Evolutionary conservation across 2,329 filamentous ascomycete species (phyloP).

Genomic region (Fusarium sp.): DNA sequence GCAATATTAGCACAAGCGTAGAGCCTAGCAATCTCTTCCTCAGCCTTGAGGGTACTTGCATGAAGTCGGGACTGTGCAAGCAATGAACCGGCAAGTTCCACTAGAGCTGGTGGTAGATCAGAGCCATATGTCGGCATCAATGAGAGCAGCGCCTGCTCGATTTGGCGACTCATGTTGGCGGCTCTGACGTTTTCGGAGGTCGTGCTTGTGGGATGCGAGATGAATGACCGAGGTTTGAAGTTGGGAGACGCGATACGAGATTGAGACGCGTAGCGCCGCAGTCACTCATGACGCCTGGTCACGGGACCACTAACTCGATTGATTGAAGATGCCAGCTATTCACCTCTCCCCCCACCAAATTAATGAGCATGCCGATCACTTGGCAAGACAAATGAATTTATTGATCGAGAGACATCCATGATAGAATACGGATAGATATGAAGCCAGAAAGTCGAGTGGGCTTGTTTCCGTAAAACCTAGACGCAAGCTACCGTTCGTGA

Average conservation of each 20-base stretch:
- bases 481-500: not conserved
- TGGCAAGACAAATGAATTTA: constrained; percentile 11
- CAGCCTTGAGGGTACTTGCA: constrained; percentile 80
- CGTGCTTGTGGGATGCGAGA: not conserved
- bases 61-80: constrained; percentile 83
- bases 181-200: not conserved
- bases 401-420: not conserved
- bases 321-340: constrained; percentile 6
- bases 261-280: constrained; percentile 18
- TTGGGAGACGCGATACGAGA: constrained; percentile 12
- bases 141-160: constrained; percentile 78
- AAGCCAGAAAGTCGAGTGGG: not conserved
- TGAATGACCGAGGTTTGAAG: constrained; percentile 4
- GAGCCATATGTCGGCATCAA: constrained; percentile 79
- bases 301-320: constrained; percentile 12
- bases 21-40: constrained; percentile 86
- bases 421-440: not conserved
- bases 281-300: constrained; percentile 26
- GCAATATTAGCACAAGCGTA: constrained; percentile 91
- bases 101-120: constrained; percentile 73
- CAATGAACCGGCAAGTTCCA: constrained; percentile 77
- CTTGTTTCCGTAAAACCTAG: not conserved
- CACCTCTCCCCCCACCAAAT: constrained; percentile 9
- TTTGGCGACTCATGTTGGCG: constrained; percentile 74
- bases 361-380: constrained; percentile 21